Evolutionary conservation across 2,329 filamentous ascomycete species (phyloP).

Genomic region (Zymoseptoria ardabiliae): DNA sequence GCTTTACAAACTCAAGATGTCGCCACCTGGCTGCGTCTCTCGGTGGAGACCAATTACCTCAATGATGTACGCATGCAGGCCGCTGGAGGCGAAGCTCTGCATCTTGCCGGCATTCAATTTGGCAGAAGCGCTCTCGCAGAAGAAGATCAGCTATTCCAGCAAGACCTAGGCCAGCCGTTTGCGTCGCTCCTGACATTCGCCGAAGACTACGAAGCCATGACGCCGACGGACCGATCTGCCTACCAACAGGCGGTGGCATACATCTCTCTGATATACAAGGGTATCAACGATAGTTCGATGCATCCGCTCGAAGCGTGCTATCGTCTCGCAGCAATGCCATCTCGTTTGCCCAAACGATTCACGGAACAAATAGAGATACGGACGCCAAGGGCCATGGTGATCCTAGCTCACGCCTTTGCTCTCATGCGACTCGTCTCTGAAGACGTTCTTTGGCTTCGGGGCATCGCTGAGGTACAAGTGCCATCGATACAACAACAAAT

Average conservation of each 20-base stretch:
- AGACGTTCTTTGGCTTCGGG: conserved; percentile 18
- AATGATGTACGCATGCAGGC: conserved; percentile 12
- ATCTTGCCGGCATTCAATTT: conserved; percentile 15
- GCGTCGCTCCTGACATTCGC: conserved; percentile 16
- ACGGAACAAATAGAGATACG: conserved; percentile 18
- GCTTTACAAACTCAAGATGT: conserved; percentile 16
- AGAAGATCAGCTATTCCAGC: conserved; percentile 17
- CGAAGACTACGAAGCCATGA: conserved; percentile 16
- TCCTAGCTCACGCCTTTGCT: conserved; percentile 21
- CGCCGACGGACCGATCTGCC: conserved; percentile 12
- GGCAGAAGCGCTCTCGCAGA: conserved; percentile 14
- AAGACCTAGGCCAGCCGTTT: conserved; percentile 19
- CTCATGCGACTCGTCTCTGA: conserved; percentile 20
- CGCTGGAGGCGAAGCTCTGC: conserved; percentile 11
- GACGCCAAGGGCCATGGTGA: conserved; percentile 17
- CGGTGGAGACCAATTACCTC: conserved; percentile 17
- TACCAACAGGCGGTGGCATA: conserved; percentile 19
- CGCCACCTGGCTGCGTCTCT: conserved; percentile 18
- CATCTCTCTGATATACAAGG: conserved; percentile 19
- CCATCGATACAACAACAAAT: conserved; percentile 11
- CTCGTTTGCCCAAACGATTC: conserved; percentile 19
- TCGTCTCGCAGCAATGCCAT: conserved; percentile 21
- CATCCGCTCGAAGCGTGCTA: conserved; percentile 15
- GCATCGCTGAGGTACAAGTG: conserved; percentile 20
- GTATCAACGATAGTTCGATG: conserved; percentile 15